Evolutionary conservation across 352 stramenopile genomes (phyloP), one percentile per base, ranked within the genome.

Genomic region (Peronospora belbahrii): DNA sequence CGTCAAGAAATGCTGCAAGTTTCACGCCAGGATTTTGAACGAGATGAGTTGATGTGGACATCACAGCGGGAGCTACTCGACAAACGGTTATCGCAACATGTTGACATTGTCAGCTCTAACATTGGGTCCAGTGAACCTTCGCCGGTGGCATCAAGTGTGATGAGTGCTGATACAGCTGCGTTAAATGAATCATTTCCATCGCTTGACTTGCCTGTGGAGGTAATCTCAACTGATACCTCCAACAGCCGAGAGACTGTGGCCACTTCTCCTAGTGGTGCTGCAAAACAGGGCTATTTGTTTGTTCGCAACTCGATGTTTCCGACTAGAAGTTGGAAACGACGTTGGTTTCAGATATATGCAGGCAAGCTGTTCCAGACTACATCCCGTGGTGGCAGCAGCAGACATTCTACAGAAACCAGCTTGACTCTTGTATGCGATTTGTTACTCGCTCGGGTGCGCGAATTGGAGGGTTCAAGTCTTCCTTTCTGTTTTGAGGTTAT

Each of bases 291-390:
- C 2, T 94, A 88, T 56, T 48, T 94, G 11, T 89, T 94, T 23
- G 67, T 91, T n/a, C 82, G 82, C 32, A 90, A 85, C 48, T 67
- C 77, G 3, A 68, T 90, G 47, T 94, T 94, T 55, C 79, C 82
- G 24, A 65, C 79, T 4, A 67, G 81, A 17, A 91, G 74, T 42
- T 94, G 79, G 79, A 94, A 94, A 52, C 71, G 82, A 9, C 68
- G 76, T 3, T 94, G 82, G 82, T 94, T 89, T 56, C 75, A 94
- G 43, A 94, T 94, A 48, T 77, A 91, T 65, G 71, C 63, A 6
- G 79, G 83, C 15, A 94, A 94, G 38, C 56, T 94, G 22, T 94
- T 89, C 20, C 78, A 88, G 28, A 88, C 76, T 27, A 58, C 61
- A 2, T 56, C 42, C 5, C 59, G 62, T 17, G 40, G 42, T 34